Evolutionary conservation across 2,329 filamentous ascomycete genomes (phyloP).

Genomic region (Clarireedia paspali): DNA sequence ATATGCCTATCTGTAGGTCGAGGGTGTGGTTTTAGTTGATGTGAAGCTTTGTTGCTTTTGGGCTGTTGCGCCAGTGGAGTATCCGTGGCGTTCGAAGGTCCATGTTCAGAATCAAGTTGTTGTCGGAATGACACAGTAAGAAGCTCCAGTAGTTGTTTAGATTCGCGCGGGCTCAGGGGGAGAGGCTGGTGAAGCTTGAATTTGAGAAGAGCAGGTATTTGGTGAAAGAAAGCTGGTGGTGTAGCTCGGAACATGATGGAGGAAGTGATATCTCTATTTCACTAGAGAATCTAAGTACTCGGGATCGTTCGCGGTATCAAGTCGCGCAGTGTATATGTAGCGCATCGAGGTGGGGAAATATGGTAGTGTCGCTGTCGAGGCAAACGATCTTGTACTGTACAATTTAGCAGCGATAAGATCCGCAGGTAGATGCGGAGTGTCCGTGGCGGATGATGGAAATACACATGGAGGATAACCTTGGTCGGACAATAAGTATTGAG

Average conservation of each 20-base stretch:
- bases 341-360: no score
- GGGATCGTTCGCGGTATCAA: slow-evolving; percentile 16
- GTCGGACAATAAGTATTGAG: no score
- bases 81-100: slow-evolving; percentile 24
- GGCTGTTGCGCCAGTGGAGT: not conserved
- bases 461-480: not conserved
- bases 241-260: slow-evolving; percentile 42
- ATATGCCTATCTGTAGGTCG: slow-evolving; percentile 37
- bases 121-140: slow-evolving; percentile 56
- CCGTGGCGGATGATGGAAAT: not conserved
- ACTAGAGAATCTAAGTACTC: slow-evolving; percentile 25
- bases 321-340: no score
- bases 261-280: slow-evolving; percentile 37
- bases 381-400: not conserved
- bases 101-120: slow-evolving; percentile 52
- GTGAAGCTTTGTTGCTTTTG: slow-evolving; percentile 14
- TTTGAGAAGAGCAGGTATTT: slow-evolving; percentile 35
- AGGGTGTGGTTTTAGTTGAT: slow-evolving; percentile 11
- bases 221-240: slow-evolving; percentile 37
- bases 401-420: not conserved
- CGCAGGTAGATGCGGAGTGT: not conserved
- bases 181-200: slow-evolving; percentile 42
- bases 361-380: no score
- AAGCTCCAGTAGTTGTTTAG: slow-evolving; percentile 48
- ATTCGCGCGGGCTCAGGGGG: slow-evolving; percentile 49